Evolutionary conservation across 2,329 filamentous ascomycete species (phyloP), one percentile per base, ranked within the genome.

Genomic region (Xylariomycetidae sp.): DNA sequence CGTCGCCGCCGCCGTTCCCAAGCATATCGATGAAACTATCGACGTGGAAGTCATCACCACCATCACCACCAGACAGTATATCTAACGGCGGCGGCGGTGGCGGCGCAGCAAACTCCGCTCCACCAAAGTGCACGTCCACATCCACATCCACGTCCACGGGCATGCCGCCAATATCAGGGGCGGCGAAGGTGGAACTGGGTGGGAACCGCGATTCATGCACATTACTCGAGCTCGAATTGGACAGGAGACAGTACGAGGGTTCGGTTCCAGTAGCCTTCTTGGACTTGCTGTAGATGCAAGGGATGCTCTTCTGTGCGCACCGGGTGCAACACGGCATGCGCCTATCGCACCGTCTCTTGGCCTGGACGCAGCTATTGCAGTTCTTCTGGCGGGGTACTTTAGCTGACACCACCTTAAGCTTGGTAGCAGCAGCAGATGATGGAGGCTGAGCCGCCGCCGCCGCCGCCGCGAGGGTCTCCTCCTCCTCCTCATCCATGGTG

Each of bases 321-420:
- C 61, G 49, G 16, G 59, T 59, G 40, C 61, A 64, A 15, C 48
- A 25, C 3, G 61, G 61, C 9, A 51, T 48, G 18, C 53, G 56
- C 42, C 60, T 62, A 38, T 64, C 61, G 35, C 62, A 63, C 8
- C 60, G 57, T 16, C 61, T 54, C 44, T 62, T 64, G 16, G 55
- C 54, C 42, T 57, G 59, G 16, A 62, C 61, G 36, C 61, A 64
- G 33, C 48, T 54, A 39, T 62, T 52, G 42, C 61, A 64, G 20
- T 52, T 58, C 38, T 58, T 58, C 35, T 58, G 56, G 29, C 53
- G 44, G 22, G 58, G 44, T 15, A 33, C 22, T n/a, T n/a, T n/a
- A n/a, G n/a, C n/a, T n/a, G n/a, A n/a, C n/a, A n/a, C n/a, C n/a
- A n/a, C n/a, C n/a, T n/a, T n/a, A n/a, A n/a, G n/a, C n/a, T n/a